A percentile compares a stretch with the other conserved stretches of the same genome.
Evolutionary conservation across 192 early-diverging fungal genomes (phyloP).

Genomic region (Coemansia sp.): DNA sequence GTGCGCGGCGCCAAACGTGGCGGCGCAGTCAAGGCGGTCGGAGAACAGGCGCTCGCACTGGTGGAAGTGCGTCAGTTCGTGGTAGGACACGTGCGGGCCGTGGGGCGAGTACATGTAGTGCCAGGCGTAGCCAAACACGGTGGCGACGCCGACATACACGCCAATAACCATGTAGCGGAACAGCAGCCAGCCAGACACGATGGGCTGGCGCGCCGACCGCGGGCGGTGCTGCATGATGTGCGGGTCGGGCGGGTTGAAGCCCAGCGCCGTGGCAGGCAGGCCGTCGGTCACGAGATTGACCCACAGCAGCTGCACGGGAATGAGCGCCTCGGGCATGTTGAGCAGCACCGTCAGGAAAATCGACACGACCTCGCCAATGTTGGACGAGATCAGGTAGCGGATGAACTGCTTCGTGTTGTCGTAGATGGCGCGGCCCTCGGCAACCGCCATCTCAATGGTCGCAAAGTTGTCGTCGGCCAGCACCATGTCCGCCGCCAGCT

Average conservation of each 20-base stretch:
- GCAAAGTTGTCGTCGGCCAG: conserved; percentile 99
- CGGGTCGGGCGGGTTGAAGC: conserved; percentile 95
- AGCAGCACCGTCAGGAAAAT: conserved; percentile 96
- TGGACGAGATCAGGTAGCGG: conserved; percentile 94
- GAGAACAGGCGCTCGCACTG: conserved; percentile 81
- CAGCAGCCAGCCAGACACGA: conserved; percentile 93
- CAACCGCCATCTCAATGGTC: conserved; percentile 94
- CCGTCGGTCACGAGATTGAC: conserved; percentile 98
- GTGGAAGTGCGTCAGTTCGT: conserved; percentile 92
- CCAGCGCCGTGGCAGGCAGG: conserved; percentile 94
- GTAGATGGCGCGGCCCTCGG: conserved; percentile 96
- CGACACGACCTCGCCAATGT: conserved; percentile 97
- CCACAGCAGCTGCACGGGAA: conserved; percentile 97
- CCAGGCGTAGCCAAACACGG: conserved; percentile 96
- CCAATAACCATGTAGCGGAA: conserved; percentile 92
- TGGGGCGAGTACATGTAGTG: conserved; percentile 91
- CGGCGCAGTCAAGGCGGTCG: conserved; percentile 79
- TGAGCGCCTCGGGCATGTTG: conserved; percentile 95
- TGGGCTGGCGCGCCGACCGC: conserved; percentile 76
- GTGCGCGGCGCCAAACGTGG: conserved; percentile 75
- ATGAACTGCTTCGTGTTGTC: conserved; percentile 99
- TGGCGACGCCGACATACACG: conserved; percentile 86
- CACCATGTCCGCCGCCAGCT: conserved; percentile 97
- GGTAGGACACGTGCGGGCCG: conserved; percentile 86
- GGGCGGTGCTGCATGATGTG: conserved; percentile 94